Conservation (phyloP, 805 yeast genomes). For the Zygotorulaspora florentina region DNA sequence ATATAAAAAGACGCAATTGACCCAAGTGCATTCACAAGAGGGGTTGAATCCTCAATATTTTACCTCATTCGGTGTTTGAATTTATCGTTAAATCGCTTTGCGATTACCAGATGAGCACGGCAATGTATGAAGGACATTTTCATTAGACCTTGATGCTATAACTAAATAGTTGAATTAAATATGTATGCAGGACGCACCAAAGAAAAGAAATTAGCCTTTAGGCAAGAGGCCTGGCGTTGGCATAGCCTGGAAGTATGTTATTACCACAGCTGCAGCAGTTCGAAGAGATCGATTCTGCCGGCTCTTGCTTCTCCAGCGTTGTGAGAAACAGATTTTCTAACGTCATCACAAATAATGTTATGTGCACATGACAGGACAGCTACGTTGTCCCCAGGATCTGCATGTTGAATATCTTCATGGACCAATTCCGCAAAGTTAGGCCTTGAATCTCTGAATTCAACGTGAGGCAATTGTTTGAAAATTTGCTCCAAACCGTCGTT, state of each 20-base stretch:
- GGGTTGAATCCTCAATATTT: too few species aligned
- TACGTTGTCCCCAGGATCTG: constrained; percentile 37
- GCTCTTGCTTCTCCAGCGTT: constrained; percentile 29
- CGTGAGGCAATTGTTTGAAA: constrained; percentile 29
- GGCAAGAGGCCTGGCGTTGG: too few species aligned
- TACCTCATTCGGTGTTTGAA: too few species aligned
- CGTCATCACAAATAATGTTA: constrained; percentile 48
- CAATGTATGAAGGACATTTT: too few species aligned
- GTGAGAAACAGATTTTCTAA: constrained; percentile 42
- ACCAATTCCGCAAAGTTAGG: constrained; percentile 42
- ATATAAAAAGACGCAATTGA: too few species aligned
- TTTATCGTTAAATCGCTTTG: too few species aligned
- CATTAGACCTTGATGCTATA: too few species aligned
- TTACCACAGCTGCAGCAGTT: constrained; percentile 58
- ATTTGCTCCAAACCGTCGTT: constrained; percentile 6
- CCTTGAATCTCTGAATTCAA: constrained; percentile 43
- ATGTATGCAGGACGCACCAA: neutral
- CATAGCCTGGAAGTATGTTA: neutral
- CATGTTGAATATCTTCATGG: constrained; percentile 36
- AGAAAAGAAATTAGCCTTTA: too few species aligned
- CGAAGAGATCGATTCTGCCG: constrained; percentile 51
- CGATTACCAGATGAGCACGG: too few species aligned
- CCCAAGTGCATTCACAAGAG: too few species aligned
- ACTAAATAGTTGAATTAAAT: too few species aligned
- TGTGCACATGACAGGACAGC: constrained; percentile 57